These are phyloP conservation scores for Clavispora carvajalis DNA, from an alignment of 805 yeast genomes.

Conservation along the genomic window DNA sequence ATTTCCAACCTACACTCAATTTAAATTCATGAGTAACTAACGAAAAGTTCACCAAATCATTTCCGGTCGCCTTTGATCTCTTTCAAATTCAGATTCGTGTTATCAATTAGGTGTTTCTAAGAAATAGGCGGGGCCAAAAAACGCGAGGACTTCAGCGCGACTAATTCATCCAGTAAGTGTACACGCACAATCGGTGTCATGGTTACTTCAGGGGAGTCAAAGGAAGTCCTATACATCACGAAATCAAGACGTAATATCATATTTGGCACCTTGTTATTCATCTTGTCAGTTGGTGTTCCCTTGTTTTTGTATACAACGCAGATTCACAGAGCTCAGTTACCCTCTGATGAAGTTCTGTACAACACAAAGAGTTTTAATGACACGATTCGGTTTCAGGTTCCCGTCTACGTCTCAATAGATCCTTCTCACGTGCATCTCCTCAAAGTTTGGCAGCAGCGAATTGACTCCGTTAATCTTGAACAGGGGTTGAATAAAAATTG, in stretches of 20 bases:
- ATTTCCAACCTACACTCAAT: too few species aligned
- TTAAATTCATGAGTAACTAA: too few species aligned
- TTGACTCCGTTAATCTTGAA: neutral
- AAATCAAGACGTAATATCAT: slow-evolving; percentile 2
- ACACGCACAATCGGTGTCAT: neutral
- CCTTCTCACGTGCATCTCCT: neutral
- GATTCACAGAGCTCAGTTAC: slow-evolving; percentile 58
- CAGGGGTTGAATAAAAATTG: slow-evolving; percentile 23
- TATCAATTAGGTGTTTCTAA: too few species aligned
- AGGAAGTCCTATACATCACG: neutral
- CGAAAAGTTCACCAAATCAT: too few species aligned
- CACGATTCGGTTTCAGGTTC: slow-evolving; percentile 30
- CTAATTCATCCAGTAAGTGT: too few species aligned
- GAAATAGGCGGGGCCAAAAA: neutral
- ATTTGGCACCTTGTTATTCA: slow-evolving; percentile 13
- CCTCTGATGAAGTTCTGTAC: slow-evolving; percentile 37
- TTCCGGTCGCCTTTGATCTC: too few species aligned
- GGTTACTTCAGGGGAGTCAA: neutral
- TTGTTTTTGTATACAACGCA: slow-evolving; percentile 57
- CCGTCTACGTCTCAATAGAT: slow-evolving; percentile 34
- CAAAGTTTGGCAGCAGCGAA: neutral
- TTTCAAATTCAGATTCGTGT: too few species aligned
- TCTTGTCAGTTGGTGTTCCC: slow-evolving; percentile 46
- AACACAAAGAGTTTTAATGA: slow-evolving; percentile 17
- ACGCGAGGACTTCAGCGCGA: neutral